Evolutionary conservation across 2,329 filamentous ascomycete genomes (phyloP), one percentile per base, ranked within the genome.

Genomic region (Xylaria sp.): DNA sequence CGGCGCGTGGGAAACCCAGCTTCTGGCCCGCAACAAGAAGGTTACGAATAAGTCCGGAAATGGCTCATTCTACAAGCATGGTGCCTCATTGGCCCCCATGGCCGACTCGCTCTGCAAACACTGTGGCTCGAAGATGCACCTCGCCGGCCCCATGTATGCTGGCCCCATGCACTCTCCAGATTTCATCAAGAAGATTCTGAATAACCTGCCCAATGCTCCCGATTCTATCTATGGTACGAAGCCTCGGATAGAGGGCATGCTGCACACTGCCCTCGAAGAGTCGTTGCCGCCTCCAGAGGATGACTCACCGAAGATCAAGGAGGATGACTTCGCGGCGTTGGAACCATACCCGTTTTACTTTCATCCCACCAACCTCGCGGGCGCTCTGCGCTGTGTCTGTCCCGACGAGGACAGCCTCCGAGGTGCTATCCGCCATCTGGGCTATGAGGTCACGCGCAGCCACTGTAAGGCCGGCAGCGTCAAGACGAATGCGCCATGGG

Each of bases 111-210:
- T 80, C 46, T 99, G 94, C 73, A 81, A 86, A 61, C 91, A 97
- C 72, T 99, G 94, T 71, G 90, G 88, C 7, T 86, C 83, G 70
- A 93, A 89, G 71, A 95, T 88, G 75, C 94, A 97, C 73, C 74
- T 97, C 11, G 89, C 86, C 3, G 94, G 94, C 1, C 94, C 94
- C 0, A 97, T 99, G 93, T 99, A 92, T 77, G 92, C 85, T 39
- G 94, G 94, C 0, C 89, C 89, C 18, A 78, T 99, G 7, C 94
- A 99, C 74, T 92, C 92, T 50, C 82, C 85, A 5, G 83, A 86
- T 1, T 99, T 97, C 70, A 85, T 99, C 62, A 83, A 89, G 69
- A 84, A 83, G 58, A 86, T 99, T 23, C 80, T 99, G 13, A 83
- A 86, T 49, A 83, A 88, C 59, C 80, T 96, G 7, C 86, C 90